Evolutionary conservation across 2,329 filamentous ascomycete species (phyloP).

Genomic region (Colletotrichum brevisporum): DNA sequence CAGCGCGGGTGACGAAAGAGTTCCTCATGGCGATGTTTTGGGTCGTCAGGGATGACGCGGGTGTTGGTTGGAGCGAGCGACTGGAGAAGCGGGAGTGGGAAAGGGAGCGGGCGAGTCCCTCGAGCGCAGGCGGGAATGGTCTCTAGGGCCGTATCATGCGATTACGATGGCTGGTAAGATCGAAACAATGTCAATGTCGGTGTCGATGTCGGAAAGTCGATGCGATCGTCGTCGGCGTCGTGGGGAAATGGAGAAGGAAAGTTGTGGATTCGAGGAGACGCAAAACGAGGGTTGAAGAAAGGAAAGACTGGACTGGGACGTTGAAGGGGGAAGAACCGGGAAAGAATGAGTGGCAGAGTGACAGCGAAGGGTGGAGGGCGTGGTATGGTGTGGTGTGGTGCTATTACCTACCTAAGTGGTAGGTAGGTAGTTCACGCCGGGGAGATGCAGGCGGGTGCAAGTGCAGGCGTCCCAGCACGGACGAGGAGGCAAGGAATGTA

Average conservation of each 20-base stretch:
- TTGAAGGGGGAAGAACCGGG: conserved; percentile 29
- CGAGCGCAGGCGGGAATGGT: conserved; percentile 15
- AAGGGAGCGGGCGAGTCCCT: conserved; percentile 16
- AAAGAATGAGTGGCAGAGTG: conserved; percentile 25
- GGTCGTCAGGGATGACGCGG: conserved; percentile 19
- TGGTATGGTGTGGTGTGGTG: too few species aligned
- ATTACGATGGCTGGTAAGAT: not conserved
- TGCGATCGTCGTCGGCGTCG: not conserved
- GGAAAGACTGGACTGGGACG: conserved; percentile 25
- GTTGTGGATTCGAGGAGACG: too few species aligned
- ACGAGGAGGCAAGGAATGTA: conserved; percentile 18
- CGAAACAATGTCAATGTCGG: not conserved
- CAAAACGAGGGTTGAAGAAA: conserved; percentile 12
- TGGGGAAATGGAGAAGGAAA: conserved; percentile 6
- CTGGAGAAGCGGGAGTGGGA: conserved; percentile 16
- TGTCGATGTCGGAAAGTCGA: not conserved
- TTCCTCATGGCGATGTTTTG: conserved; percentile 22
- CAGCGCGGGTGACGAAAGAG: conserved; percentile 29
- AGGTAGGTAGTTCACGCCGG: conserved; percentile 16
- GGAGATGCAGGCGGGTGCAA: conserved; percentile 22
- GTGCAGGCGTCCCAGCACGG: conserved; percentile 5
- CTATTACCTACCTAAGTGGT: too few species aligned
- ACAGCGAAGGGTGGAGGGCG: conserved; percentile 23
- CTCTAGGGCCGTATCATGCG: conserved; percentile 24
- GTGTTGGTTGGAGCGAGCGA: conserved; percentile 30